Percentiles rank a stretch among this genome's conserved stretches.
These are phyloP conservation scores for Oryza glaberrima DNA, from an alignment of 176 grass and related monocot species.

Conservation along the genomic window DNA sequence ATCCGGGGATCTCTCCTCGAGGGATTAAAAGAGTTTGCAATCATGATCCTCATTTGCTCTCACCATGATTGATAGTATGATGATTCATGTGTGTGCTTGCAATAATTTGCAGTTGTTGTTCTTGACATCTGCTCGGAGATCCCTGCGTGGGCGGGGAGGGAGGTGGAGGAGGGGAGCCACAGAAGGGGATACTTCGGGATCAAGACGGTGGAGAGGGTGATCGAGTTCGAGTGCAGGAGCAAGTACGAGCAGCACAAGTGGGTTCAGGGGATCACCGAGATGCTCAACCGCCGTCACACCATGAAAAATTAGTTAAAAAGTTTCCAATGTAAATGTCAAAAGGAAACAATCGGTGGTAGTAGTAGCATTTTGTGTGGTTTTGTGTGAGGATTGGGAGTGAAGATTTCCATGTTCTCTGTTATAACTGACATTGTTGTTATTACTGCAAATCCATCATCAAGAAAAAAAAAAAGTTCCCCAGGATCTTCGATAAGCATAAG, in stretches of 20 bases:
- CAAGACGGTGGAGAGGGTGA: constrained; percentile 67
- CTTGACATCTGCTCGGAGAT: constrained; percentile 68
- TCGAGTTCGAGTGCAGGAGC: constrained; percentile 92
- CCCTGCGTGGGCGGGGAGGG: constrained; percentile 80
- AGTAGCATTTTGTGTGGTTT: not conserved
- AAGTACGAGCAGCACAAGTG: constrained; percentile 64
- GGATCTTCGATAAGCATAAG: not conserved
- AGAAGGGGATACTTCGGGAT: constrained; percentile 83
- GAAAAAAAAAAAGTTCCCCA: not conserved
- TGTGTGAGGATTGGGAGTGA: not conserved
- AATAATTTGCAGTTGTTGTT: constrained; percentile 51
- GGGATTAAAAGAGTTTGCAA: too few species aligned
- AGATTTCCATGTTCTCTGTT: not conserved
- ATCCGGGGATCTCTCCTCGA: too few species aligned
- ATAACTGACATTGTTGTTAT: not conserved
- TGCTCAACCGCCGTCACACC: constrained; percentile 61
- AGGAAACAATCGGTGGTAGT: not conserved
- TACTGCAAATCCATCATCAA: not conserved
- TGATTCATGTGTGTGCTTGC: not conserved
- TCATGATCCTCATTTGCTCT: not conserved
- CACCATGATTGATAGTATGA: not conserved
- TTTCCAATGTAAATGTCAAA: constrained; percentile 37
- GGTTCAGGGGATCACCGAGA: constrained; percentile 75
- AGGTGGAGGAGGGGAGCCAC: constrained; percentile 60
- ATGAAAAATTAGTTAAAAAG: constrained; percentile 35